Evolutionary conservation across 2,329 filamentous ascomycete genomes (phyloP), one percentile per base, ranked within the genome.

Genomic region (Penicillium italicum): DNA sequence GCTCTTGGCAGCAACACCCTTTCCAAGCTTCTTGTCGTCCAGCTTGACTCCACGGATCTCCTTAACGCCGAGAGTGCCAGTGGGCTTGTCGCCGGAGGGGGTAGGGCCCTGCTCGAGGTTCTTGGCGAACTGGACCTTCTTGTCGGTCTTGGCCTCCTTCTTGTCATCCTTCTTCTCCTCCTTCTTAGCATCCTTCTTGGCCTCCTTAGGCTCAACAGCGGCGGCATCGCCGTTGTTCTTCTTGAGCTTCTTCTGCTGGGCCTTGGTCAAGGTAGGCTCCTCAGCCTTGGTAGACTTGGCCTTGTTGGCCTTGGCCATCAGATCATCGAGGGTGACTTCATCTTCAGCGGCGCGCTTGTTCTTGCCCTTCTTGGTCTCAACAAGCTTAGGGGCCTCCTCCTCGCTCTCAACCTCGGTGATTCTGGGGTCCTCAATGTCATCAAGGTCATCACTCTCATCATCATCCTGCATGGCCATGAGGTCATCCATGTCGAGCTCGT

Each of bases 81-180:
- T 82, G 66, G 82, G 76, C 70, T 81, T 82, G 66, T 76, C 70
- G 38, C 70, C 68, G 55, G 89, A 87, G 63, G 87, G 86, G 41
- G 91, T 95, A 61, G 94, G 94, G 57, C 94, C 94, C 77, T 96
- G 91, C 82, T 97, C 94, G 61, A 99, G 90, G 77, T 97, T 92
- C 84, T 97, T 97, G 72, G 94, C 93, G 74, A 99, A 99, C 76
- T 96, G 91, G 59, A 99, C 94, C 82, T 97, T 97, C 85, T 97
- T 97, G 76, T 89, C 88, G 55, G 81, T 79, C 81, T 86, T 86
- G 62, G 74, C 54, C 58, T 70, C 76, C 62, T 80, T 82, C 44
- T 50, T 65, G 10, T 49, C 80, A 57, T 84, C 79, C 73, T 86
- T 85, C 82, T 97, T 97, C 85, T 96, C 97, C 75, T 89, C 88